These are phyloP conservation scores for Adansonia digitata DNA, from an alignment of 345 rosid genomes.

Conservation along the genomic window DNA sequence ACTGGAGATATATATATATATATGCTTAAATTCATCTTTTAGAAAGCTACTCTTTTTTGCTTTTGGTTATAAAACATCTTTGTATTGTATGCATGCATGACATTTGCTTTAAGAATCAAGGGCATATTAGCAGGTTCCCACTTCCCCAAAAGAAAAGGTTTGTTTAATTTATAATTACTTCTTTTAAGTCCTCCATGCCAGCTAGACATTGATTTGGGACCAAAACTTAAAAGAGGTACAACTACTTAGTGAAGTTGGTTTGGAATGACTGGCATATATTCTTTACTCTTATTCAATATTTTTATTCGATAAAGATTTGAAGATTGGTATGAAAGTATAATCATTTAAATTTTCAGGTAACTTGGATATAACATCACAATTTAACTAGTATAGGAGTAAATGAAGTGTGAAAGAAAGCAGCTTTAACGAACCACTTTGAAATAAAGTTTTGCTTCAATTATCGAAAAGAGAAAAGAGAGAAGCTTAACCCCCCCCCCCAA, in stretches of 20 bases:
- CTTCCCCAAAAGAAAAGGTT: neutral
- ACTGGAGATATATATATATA: neutral
- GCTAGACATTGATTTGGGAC: neutral
- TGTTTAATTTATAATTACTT: neutral
- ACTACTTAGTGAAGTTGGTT: no score
- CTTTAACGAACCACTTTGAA: neutral
- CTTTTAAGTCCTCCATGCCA: neutral
- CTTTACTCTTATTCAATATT: no score
- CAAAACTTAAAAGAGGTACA: no score
- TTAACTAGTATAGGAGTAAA: no score
- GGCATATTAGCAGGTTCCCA: conserved; percentile 4
- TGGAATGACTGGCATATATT: no score
- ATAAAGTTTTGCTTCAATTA: neutral
- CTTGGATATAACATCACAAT: no score
- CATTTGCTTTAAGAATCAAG: conserved; percentile 16
- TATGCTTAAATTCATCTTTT: conserved; percentile 19
- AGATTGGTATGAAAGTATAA: no score
- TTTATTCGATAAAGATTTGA: no score
- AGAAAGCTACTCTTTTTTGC: conserved; percentile 14
- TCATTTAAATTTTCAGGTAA: no score
- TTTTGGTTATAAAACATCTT: conserved; percentile 12
- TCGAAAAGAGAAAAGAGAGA: neutral
- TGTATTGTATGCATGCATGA: neutral
- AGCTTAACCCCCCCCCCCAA: conserved; percentile 4
- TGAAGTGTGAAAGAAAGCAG: neutral